Percentiles rank a stretch among this genome's conserved stretches.
Evolutionary conservation across 2,329 filamentous ascomycete species (phyloP).

Genomic region (Fusarium globosum): DNA sequence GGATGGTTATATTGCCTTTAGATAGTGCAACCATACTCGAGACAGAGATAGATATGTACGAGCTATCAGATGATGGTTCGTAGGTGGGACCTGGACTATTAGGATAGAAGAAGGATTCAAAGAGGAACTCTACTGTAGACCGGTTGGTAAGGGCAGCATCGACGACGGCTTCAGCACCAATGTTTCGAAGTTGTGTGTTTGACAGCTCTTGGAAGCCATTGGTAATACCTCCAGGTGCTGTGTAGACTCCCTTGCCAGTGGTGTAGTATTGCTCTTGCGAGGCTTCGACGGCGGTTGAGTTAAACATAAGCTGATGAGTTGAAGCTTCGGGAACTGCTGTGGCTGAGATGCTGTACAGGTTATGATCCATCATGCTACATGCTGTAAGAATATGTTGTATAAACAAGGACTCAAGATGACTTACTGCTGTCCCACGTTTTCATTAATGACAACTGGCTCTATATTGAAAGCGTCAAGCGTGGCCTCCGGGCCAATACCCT

Average conservation of each 20-base stretch:
- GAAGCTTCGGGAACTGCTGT: neutral
- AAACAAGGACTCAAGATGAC: fast-evolving
- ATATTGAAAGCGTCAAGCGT: conserved; percentile 10
- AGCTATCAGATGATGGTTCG: neutral
- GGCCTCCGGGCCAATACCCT: neutral
- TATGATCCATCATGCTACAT: conserved; percentile 9
- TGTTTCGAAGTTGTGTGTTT: neutral
- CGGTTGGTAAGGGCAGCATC: conserved; percentile 10
- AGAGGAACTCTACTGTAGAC: conserved; percentile 17
- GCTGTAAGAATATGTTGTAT: fast-evolving
- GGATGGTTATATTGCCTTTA: neutral
- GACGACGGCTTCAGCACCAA: conserved; percentile 4
- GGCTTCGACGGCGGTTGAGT: neutral
- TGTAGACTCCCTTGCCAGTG: conserved; percentile 7
- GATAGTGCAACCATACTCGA: conserved; percentile 22
- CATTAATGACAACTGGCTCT: conserved; percentile 12
- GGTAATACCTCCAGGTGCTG: neutral
- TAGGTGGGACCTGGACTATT: conserved; percentile 12
- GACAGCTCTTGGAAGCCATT: conserved; percentile 16
- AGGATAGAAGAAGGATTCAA: conserved; percentile 21
- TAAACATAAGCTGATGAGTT: neutral
- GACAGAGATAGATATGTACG: conserved; percentile 7
- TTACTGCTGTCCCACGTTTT: conserved; percentile 17
- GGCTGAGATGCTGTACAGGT: conserved; percentile 14
- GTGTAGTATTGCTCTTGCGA: conserved; percentile 2